Percentiles rank a stretch among this genome's conserved stretches.
Evolutionary conservation across 192 early-diverging fungal species (phyloP).

Genomic region (Entomortierella chlamydospora): DNA sequence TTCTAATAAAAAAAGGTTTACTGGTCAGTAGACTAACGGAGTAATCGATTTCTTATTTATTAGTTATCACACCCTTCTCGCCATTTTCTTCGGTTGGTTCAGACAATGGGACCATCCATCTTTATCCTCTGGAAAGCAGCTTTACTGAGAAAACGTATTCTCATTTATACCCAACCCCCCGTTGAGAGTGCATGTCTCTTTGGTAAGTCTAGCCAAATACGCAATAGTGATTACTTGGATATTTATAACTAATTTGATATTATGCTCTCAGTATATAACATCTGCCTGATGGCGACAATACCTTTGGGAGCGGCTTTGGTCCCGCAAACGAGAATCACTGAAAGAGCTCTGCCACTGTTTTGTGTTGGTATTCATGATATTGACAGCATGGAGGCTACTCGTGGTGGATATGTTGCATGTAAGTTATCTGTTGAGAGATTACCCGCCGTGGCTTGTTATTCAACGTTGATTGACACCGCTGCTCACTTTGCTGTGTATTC

Average conservation of each 20-base stretch:
- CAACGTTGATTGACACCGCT: too few relatives aligned
- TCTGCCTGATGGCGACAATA: constrained; percentile 58
- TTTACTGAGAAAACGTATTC: constrained; percentile 60
- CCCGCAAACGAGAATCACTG: constrained; percentile 9
- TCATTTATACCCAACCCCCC: constrained; percentile 61
- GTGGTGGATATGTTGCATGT: constrained; percentile 63
- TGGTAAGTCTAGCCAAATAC: constrained; percentile 35
- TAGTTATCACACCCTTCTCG: constrained; percentile 56
- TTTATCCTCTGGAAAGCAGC: constrained; percentile 67
- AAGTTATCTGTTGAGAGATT: constrained; percentile 19
- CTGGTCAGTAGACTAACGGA: too few relatives aligned
- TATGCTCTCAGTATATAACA: constrained; percentile 56
- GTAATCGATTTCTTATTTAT: too few relatives aligned
- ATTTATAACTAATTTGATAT: neutral
- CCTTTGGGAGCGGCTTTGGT: constrained; percentile 20
- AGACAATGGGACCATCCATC: constrained; percentile 60
- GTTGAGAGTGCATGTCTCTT: constrained; percentile 59
- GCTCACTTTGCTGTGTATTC: too few relatives aligned
- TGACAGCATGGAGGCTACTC: constrained; percentile 31
- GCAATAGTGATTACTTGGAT: neutral
- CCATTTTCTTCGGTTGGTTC: constrained; percentile 58
- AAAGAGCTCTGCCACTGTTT: constrained; percentile 54
- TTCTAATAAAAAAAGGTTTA: too few relatives aligned
- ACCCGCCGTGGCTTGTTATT: too few relatives aligned
- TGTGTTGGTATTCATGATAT: constrained; percentile 65